Base-by-base conservation (phyloP, 805 yeast genomes). In the Wickerhamiella alocasiicola region DNA sequence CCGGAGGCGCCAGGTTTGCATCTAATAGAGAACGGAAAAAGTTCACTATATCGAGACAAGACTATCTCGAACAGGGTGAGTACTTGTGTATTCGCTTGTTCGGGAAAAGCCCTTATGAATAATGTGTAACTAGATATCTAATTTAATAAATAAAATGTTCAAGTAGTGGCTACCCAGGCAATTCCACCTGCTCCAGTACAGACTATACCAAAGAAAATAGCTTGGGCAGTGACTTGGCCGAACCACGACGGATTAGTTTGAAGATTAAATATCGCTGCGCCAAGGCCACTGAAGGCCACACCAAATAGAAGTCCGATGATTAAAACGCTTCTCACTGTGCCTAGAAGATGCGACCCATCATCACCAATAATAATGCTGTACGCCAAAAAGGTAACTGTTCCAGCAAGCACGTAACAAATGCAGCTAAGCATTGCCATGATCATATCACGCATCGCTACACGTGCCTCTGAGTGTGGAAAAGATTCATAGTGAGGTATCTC, bases 51-150 rank as follows among this genome's bases (percentile, higher is more conserved):
- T 70, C 93, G 0, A 72, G 77, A 45, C 73, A 75, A 43, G 97
- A 91, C 38, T 91, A 85, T 52, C 68, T 72, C 48, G 98, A 91
- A 57, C 78, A 82, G 54, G 98, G 98, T 0, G 67, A 74, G 31
- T 65, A 68, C 43, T 63, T 72, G 64, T 68, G 75, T 44, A 67
- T 70, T 39, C 66, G 67, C 41, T 70, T 64, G 51, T 71, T 72
- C 59, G 73, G 45, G 13, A 40, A 34, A 12, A 40, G 29, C 17
- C 43, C 43, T 12, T 33, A 30, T 18, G 42, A 21, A 15, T 31
- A 13, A 31, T 13, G 7, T 17, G 26, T 7, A 23, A 23, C 11
- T 23, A 11, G 11, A 23, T 7, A 23, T 7, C 11, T 23, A 23
- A 23, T 23, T 6, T 5, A 34, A 15, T 35, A 35, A 12, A 27